These are phyloP conservation scores for Carex littledalei DNA, from an alignment of 176 grass and related monocot genomes.

Conservation along the genomic window DNA sequence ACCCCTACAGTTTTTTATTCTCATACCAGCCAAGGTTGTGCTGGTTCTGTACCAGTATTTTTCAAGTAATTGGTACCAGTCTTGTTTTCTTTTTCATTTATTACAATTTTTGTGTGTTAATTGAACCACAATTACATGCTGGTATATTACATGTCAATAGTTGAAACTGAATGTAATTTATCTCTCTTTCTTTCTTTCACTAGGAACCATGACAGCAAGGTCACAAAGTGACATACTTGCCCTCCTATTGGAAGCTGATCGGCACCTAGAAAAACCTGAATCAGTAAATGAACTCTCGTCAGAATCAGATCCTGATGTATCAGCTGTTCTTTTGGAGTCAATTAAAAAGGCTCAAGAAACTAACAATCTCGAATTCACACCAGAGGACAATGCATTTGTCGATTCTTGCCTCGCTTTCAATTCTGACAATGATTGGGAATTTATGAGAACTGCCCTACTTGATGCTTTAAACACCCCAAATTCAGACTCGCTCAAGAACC, in stretches of 20 bases:
- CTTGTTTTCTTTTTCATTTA: too few species aligned
- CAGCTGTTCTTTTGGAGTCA: conserved; percentile 42
- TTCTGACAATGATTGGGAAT: conserved; percentile 53
- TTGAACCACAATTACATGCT: not conserved
- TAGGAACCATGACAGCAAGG: conserved; percentile 49
- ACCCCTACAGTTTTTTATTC: not conserved
- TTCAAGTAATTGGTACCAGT: not conserved
- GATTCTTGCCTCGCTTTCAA: conserved; percentile 62
- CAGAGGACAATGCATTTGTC: conserved; percentile 64
- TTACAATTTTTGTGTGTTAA: not conserved
- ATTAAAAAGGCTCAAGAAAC: conserved; percentile 31
- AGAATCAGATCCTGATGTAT: conserved; percentile 32
- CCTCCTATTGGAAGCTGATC: conserved; percentile 48
- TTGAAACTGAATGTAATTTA: not conserved
- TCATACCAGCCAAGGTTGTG: not conserved
- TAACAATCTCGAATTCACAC: conserved; percentile 45
- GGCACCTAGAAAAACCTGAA: conserved; percentile 29
- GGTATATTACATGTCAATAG: not conserved
- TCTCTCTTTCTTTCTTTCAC: not conserved
- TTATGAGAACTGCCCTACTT: conserved; percentile 51
- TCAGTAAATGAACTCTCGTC: not conserved
- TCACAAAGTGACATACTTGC: conserved; percentile 45
- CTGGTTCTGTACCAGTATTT: not conserved
- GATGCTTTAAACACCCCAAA: conserved; percentile 43
- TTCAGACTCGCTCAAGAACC: conserved; percentile 5